These are phyloP conservation scores for Leptomonas pyrrhocoris DNA, from an alignment of 208 protist genomes.

Conservation along the genomic window DNA sequence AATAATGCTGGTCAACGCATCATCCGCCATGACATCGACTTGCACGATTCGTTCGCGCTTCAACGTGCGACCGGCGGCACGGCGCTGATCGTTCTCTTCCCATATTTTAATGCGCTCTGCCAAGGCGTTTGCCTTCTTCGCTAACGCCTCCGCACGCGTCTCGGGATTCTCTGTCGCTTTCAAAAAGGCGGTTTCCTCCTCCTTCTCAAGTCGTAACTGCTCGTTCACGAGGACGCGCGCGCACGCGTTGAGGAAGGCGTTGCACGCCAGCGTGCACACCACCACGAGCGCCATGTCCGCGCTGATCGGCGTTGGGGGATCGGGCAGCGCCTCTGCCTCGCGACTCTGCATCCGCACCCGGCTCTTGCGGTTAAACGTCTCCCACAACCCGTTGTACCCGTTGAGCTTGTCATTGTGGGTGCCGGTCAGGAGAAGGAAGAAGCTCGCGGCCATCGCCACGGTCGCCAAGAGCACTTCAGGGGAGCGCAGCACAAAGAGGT, in stretches of 20 bases:
- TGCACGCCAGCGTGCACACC: slow-evolving; percentile 38
- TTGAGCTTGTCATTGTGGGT: slow-evolving; percentile 15
- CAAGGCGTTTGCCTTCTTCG: slow-evolving; percentile 14
- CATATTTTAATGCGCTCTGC: slow-evolving; percentile 32
- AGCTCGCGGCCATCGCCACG: slow-evolving; percentile 4
- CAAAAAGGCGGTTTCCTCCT: slow-evolving; percentile 17
- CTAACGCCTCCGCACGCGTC: slow-evolving; percentile 25
- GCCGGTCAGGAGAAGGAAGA: slow-evolving; percentile 8
- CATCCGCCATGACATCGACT: slow-evolving; percentile 35
- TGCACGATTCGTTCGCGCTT: slow-evolving; percentile 35
- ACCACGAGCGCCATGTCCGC: slow-evolving; percentile 51
- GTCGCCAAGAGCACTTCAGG: slow-evolving; percentile 18
- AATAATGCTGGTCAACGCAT: slow-evolving; percentile 56
- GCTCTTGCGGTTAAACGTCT: slow-evolving; percentile 25
- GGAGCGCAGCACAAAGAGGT: slow-evolving; percentile 17
- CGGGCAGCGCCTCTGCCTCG: slow-evolving; percentile 22
- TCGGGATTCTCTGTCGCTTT: slow-evolving; percentile 11
- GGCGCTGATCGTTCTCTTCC: slow-evolving; percentile 40
- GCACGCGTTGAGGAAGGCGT: slow-evolving; percentile 41
- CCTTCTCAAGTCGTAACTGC: slow-evolving; percentile 25
- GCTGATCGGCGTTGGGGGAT: slow-evolving; percentile 39
- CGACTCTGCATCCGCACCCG: slow-evolving; percentile 32
- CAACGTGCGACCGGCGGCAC: slow-evolving; percentile 21
- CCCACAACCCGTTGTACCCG: slow-evolving; percentile 23
- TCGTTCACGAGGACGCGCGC: slow-evolving; percentile 30